Conservation (phyloP, 1,139 yeast species). For the Geotrichum reessii region DNA sequence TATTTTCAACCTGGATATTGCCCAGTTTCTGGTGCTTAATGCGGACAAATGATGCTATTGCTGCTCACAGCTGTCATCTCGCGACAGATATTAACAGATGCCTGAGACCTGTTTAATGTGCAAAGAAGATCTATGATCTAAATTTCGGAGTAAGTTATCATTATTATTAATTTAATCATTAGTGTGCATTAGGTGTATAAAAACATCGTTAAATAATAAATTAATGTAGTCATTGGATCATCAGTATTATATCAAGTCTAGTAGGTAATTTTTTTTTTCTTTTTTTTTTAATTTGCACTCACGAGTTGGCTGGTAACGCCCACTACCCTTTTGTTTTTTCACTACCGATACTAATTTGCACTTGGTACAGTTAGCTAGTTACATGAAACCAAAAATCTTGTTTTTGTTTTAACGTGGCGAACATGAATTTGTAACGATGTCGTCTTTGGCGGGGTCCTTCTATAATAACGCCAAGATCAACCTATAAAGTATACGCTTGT, state of each 20-base stretch:
- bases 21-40: slow-evolving; percentile 1
- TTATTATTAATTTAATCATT: not conserved
- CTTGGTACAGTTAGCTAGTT: not conserved
- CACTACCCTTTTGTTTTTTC: too few relatives aligned
- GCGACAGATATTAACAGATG: not conserved
- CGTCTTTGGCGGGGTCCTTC: not conserved
- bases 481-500: not conserved
- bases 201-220: not conserved
- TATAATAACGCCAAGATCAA: not conserved
- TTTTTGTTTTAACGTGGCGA: not conserved
- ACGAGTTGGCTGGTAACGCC: too few relatives aligned
- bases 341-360: too few relatives aligned
- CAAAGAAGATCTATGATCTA: not conserved
- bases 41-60: not conserved
- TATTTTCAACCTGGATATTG: slow-evolving; percentile 5
- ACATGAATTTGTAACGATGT: not conserved
- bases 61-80: not conserved
- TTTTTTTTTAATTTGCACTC: too few relatives aligned
- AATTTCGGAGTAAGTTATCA: not conserved
- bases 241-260: not conserved
- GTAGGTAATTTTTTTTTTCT: too few relatives aligned
- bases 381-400: not conserved
- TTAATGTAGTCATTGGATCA: not conserved
- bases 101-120: not conserved
- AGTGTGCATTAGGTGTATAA: not conserved